Percentiles rank a stretch among this genome's conserved stretches.
phyloP scores from a whole-genome alignment of 2,329 filamentous ascomycete genomes.

The Ceratocystis papillata region DNA sequence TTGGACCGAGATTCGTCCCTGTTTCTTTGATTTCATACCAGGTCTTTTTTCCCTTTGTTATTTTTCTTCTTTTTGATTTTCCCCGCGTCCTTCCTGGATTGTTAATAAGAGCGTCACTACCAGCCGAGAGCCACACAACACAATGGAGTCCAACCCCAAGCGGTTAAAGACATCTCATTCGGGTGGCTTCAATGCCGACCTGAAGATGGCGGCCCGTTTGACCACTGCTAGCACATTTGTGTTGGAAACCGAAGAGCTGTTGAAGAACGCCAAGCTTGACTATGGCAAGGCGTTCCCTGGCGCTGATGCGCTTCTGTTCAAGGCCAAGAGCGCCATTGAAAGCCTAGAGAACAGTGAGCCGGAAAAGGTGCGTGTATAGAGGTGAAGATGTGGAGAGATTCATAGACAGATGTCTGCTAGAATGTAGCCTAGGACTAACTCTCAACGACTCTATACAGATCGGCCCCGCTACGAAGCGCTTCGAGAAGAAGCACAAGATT shows the following conservation, averaged over 20 bases:
- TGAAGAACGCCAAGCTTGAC: slow-evolving; percentile 45
- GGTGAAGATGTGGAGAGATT: background rate
- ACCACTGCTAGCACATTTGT: slow-evolving; percentile 46
- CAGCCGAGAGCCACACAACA: background rate
- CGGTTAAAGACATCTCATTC: slow-evolving; percentile 40
- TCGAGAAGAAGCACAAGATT: slow-evolving; percentile 57
- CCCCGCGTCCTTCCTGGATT: too few relatives aligned
- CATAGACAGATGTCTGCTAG: background rate
- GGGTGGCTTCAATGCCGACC: slow-evolving; percentile 35
- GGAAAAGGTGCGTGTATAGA: slow-evolving; percentile 34
- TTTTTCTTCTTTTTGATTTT: background rate
- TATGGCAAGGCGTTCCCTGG: slow-evolving; percentile 40
- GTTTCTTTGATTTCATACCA: background rate
- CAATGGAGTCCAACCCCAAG: slow-evolving; percentile 41
- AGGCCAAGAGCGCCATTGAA: slow-evolving; percentile 45
- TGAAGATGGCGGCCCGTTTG: slow-evolving; percentile 34
- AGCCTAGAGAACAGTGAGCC: slow-evolving; percentile 40
- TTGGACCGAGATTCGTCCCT: background rate
- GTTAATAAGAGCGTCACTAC: too few relatives aligned
- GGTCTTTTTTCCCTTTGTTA: background rate
- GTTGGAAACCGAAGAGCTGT: slow-evolving; percentile 49
- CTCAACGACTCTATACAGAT: slow-evolving; percentile 40
- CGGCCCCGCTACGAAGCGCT: slow-evolving; percentile 52
- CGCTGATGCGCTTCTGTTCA: slow-evolving; percentile 41
- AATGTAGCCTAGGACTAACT: background rate